These are phyloP conservation scores for Glonium stellatum DNA, from an alignment of 495 filamentous ascomycete genomes.

Conservation along the genomic window DNA sequence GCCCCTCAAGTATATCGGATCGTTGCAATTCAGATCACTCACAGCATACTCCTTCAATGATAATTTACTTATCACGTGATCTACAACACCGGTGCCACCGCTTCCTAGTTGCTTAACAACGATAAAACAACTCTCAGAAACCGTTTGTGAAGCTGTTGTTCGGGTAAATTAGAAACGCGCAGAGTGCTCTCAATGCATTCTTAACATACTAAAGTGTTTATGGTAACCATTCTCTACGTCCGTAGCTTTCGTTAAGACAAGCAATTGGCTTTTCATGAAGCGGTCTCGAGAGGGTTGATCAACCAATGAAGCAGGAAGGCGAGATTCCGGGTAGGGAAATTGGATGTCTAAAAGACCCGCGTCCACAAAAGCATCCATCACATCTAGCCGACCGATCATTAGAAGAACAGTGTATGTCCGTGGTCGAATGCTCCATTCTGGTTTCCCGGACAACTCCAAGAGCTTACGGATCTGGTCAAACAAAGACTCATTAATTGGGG, in stretches of 20 bases:
- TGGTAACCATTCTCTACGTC: neutral
- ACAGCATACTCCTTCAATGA: slow-evolving; percentile 7
- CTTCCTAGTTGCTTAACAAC: neutral
- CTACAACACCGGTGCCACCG: neutral
- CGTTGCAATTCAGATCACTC: neutral
- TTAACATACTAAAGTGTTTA: neutral
- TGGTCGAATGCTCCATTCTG: slow-evolving; percentile 14
- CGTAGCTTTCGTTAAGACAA: slow-evolving; percentile 17
- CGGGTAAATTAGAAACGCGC: no score
- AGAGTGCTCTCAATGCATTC: no score
- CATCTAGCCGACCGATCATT: slow-evolving; percentile 13
- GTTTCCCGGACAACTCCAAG: neutral
- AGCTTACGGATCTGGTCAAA: neutral
- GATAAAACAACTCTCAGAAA: neutral
- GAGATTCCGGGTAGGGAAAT: slow-evolving; percentile 18
- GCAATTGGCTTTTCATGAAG: slow-evolving; percentile 12
- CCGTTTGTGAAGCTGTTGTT: no score
- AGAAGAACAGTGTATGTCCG: slow-evolving; percentile 26
- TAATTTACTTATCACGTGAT: slow-evolving; percentile 11
- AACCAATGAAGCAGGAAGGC: neutral
- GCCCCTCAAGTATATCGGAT: neutral
- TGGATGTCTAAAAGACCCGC: slow-evolving; percentile 17
- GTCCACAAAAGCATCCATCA: slow-evolving; percentile 17
- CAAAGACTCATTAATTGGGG: neutral
- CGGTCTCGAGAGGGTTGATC: slow-evolving; percentile 3